Percentiles rank a stretch among this genome's conserved stretches.
Evolutionary conservation across 2,329 filamentous ascomycete genomes (phyloP).

Genomic region (Cladosporium phlei): DNA sequence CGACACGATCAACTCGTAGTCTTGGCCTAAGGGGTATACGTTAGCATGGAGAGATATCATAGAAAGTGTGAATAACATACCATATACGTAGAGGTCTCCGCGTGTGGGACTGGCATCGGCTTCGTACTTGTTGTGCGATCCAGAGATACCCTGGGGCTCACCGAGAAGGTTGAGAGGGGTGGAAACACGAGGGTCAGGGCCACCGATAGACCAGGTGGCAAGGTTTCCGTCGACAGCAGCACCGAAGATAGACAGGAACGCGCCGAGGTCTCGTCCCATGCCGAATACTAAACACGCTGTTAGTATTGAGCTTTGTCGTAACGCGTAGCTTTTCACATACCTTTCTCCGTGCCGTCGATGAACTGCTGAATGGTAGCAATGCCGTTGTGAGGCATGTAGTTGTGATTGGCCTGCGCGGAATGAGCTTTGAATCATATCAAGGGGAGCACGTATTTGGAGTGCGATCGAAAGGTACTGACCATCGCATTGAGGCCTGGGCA

Average conservation of each 20-base stretch:
- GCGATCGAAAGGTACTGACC: too few species aligned
- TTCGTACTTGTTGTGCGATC: constrained; percentile 35
- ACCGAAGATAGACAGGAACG: constrained; percentile 31
- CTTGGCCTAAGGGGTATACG: too few species aligned
- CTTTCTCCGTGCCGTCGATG: constrained; percentile 25
- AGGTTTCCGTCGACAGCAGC: constrained; percentile 28
- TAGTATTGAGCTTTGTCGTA: background rate
- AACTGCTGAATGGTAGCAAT: constrained; percentile 32
- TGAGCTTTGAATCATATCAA: too few species aligned
- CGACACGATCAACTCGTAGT: constrained; percentile 22
- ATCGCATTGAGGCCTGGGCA: constrained; percentile 32
- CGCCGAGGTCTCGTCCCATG: constrained; percentile 31
- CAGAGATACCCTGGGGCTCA: constrained; percentile 24
- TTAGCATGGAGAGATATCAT: too few species aligned
- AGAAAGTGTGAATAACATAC: too few species aligned
- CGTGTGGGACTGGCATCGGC: constrained; percentile 32
- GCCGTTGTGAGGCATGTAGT: constrained; percentile 30
- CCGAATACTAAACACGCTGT: constrained; percentile 24
- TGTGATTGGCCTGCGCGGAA: constrained; percentile 33
- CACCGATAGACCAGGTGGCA: constrained; percentile 29
- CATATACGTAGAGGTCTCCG: constrained; percentile 29
- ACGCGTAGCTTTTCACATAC: constrained; percentile 7
- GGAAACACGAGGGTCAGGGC: constrained; percentile 18
- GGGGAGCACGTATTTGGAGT: too few species aligned
- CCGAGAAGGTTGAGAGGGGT: constrained; percentile 19